A percentile compares a stretch with the other conserved stretches of the same genome.
These are phyloP conservation scores for Codiaeum variegatum DNA, from an alignment of 441 rosid genomes.

Conservation along the genomic window DNA sequence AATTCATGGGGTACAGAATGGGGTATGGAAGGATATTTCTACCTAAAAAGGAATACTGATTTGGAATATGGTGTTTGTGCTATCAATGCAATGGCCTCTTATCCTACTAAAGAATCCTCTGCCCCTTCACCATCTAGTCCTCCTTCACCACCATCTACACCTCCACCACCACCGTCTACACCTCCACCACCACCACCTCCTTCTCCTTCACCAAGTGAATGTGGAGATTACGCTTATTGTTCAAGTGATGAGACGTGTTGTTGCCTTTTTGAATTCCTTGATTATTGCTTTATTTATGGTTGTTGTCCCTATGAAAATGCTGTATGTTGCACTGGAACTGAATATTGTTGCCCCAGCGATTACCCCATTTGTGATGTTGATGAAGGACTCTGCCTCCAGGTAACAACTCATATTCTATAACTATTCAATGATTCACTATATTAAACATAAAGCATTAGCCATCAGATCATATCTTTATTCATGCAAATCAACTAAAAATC, in stretches of 20 bases:
- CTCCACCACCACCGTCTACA: conserved; percentile 26
- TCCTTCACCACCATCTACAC: conserved; percentile 37
- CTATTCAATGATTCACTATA: not conserved
- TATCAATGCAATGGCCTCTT: conserved; percentile 68
- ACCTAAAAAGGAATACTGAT: conserved; percentile 41
- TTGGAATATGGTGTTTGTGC: conserved; percentile 61
- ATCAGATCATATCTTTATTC: not conserved
- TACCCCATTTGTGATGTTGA: conserved; percentile 57
- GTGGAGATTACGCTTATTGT: conserved; percentile 58
- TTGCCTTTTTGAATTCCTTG: conserved; percentile 42
- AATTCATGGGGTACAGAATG: conserved; percentile 81
- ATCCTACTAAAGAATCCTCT: conserved; percentile 56
- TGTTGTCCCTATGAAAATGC: conserved; percentile 60
- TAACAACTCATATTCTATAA: conserved; percentile 15
- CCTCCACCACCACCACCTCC: conserved; percentile 57
- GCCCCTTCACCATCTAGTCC: conserved; percentile 46
- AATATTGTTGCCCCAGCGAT: conserved; percentile 56
- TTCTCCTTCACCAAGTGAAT: conserved; percentile 51
- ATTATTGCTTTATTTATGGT: conserved; percentile 46
- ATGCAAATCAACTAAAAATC: too few species aligned
- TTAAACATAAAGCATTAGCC: not conserved
- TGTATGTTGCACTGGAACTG: conserved; percentile 51
- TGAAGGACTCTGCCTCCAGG: conserved; percentile 64
- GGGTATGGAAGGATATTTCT: conserved; percentile 65
- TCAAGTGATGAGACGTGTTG: conserved; percentile 58